These are phyloP conservation scores for Candida manassasensis DNA, from an alignment of 805 yeast species.

Conservation along the genomic window DNA sequence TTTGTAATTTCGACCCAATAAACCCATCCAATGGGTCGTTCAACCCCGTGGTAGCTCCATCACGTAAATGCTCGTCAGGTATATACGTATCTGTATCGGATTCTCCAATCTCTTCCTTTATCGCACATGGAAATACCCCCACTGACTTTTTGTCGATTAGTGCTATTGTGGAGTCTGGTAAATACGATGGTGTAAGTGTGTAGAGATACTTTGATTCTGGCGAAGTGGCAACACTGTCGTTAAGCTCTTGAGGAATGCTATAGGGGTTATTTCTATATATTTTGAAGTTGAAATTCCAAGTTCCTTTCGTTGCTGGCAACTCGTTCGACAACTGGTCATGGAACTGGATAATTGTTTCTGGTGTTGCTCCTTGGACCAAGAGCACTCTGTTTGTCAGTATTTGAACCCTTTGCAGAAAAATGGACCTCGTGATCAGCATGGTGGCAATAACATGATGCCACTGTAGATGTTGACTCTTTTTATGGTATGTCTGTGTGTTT, in stretches of 20 bases:
- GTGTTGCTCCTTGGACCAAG: constrained; percentile 38
- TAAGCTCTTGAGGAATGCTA: constrained; percentile 39
- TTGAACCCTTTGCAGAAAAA: too few species aligned
- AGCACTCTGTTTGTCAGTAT: constrained; percentile 22
- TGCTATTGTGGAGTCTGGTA: constrained; percentile 43
- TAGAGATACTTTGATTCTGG: constrained; percentile 44
- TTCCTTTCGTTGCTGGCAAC: constrained; percentile 53
- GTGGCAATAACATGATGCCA: too few species aligned
- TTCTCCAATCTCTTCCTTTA: constrained; percentile 28
- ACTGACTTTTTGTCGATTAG: constrained; percentile 40
- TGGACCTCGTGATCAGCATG: too few species aligned
- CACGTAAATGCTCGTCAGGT: constrained; percentile 37
- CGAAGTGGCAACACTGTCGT: constrained; percentile 22
- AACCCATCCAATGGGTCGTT: constrained; percentile 56
- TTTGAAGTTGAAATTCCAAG: constrained; percentile 67
- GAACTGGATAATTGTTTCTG: constrained; percentile 60
- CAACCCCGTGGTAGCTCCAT: constrained; percentile 51
- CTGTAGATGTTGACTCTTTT: too few species aligned
- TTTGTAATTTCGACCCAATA: constrained; percentile 53
- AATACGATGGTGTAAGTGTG: constrained; percentile 48
- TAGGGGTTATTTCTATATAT: constrained; percentile 62
- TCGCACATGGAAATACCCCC: constrained; percentile 31
- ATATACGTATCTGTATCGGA: constrained; percentile 19
- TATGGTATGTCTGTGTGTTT: too few species aligned
- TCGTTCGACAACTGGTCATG: constrained; percentile 70